Evolutionary conservation across 768 basidiomycete genomes (phyloP).

Genomic region (Rhodotorula sphaerocarpa): DNA sequence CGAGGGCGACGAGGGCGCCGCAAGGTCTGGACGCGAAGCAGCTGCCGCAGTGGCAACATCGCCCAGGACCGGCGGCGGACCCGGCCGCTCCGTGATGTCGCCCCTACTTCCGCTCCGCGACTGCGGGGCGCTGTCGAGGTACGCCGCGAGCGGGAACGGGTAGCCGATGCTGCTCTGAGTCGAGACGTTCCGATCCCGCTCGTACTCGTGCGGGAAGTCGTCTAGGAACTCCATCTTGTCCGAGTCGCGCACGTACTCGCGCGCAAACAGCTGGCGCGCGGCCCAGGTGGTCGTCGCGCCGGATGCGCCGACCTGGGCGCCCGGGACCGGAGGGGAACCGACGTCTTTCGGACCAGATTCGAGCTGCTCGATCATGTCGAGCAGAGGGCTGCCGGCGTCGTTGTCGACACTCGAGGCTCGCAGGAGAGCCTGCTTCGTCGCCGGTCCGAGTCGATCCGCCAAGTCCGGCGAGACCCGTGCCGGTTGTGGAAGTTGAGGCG

Average conservation of each 20-base stretch:
- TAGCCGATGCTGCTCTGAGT: not conserved
- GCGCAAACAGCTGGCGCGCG: not conserved
- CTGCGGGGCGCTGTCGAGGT: not conserved
- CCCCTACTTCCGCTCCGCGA: no score
- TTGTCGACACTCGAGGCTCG: no score
- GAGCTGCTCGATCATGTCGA: slow-evolving; percentile 5
- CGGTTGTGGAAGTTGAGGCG: not conserved
- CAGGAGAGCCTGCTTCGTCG: no score
- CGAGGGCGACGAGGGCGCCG: not conserved
- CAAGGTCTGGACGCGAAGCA: not conserved
- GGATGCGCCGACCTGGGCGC: no score
- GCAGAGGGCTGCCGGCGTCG: not conserved
- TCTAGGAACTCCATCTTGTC: not conserved
- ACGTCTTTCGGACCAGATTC: not conserved
- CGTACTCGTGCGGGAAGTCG: not conserved
- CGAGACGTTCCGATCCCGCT: not conserved
- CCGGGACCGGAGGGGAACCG: no score
- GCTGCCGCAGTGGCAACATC: no score
- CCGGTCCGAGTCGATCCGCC: no score
- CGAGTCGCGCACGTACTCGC: not conserved
- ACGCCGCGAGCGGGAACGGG: slow-evolving; percentile 1
- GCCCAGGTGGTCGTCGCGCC: not conserved
- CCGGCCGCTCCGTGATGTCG: no score
- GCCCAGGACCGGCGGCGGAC: no score
- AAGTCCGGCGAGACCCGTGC: no score